phyloP scores from a whole-genome alignment of 805 yeast genomes.

The Yarrowia sp. region DNA sequence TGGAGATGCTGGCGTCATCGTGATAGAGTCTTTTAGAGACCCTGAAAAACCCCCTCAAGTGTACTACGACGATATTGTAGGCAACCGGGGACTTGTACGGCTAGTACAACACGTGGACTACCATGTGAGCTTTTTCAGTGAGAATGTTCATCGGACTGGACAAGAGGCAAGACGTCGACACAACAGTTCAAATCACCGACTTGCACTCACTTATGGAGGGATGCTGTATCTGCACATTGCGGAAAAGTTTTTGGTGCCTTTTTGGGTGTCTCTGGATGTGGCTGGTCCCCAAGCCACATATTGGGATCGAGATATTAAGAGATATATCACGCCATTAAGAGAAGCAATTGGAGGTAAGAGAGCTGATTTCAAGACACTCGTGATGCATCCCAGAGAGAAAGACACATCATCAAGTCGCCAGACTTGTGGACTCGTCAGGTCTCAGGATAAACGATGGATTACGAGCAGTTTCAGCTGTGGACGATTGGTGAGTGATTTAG shows the following conservation, averaged over 20 bases:
- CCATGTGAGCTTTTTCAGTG: too few species aligned
- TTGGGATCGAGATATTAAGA: too few species aligned
- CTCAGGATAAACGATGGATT: neutral
- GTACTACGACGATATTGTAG: neutral
- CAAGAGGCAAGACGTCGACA: too few species aligned
- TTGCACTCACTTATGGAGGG: neutral
- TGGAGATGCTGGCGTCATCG: too few species aligned
- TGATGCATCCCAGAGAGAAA: too few species aligned
- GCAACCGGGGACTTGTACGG: neutral
- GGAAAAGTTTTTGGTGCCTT: neutral
- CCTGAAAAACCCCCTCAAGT: too few species aligned
- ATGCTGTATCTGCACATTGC: neutral
- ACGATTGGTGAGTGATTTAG: neutral
- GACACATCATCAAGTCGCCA: too few species aligned
- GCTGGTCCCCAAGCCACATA: too few species aligned
- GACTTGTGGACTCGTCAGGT: neutral
- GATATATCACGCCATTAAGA: too few species aligned
- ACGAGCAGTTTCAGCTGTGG: neutral
- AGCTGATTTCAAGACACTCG: neutral
- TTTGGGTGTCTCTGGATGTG: neutral
- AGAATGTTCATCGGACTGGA: too few species aligned
- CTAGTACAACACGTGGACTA: too few species aligned
- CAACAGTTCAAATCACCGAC: neutral
- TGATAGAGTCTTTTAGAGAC: too few species aligned
- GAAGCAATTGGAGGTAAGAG: neutral